phyloP scores from a whole-genome alignment of 768 basidiomycete species.

The Phlegmacium glaucopus region DNA sequence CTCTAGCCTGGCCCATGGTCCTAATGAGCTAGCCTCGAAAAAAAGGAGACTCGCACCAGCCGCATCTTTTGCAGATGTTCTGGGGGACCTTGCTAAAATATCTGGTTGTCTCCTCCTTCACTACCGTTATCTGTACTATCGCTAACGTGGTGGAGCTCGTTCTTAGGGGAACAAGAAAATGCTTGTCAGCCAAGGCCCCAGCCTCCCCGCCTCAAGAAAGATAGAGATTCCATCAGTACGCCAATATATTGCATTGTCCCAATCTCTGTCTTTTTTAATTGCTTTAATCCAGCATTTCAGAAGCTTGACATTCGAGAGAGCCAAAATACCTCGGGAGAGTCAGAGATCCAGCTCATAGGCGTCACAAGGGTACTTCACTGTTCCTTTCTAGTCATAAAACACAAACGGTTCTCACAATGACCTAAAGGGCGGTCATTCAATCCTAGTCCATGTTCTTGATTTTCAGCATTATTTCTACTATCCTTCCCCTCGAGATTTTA shows the following conservation, averaged over 20 bases:
- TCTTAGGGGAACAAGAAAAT: no score
- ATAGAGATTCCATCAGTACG: no score
- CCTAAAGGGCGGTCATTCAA: constrained; percentile 72
- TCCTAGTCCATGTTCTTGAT: constrained; percentile 72
- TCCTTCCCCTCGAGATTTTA: constrained; percentile 76
- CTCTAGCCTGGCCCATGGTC: not conserved
- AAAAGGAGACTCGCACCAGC: constrained; percentile 5
- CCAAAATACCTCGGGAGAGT: constrained; percentile 4
- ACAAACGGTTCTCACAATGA: not conserved
- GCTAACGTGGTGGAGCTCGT: no score
- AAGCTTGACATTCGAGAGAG: constrained; percentile 21
- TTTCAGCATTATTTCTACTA: constrained; percentile 93
- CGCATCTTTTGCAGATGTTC: constrained; percentile 16
- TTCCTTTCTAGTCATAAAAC: not conserved
- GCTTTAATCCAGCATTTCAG: constrained; percentile 22
- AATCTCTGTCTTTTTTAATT: no score
- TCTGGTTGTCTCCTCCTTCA: constrained; percentile 1
- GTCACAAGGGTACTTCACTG: constrained; percentile 19
- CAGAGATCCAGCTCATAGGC: constrained; percentile 24
- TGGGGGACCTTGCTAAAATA: constrained; percentile 8
- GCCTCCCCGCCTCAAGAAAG: no score
- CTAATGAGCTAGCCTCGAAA: not conserved
- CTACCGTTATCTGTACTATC: no score
- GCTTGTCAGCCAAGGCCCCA: no score
- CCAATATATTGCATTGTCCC: no score